Percentiles rank a stretch among this genome's conserved stretches.
phyloP scores from a whole-genome alignment of 352 stramenopile species.

The Phytopythium chamaehyphon region DNA sequence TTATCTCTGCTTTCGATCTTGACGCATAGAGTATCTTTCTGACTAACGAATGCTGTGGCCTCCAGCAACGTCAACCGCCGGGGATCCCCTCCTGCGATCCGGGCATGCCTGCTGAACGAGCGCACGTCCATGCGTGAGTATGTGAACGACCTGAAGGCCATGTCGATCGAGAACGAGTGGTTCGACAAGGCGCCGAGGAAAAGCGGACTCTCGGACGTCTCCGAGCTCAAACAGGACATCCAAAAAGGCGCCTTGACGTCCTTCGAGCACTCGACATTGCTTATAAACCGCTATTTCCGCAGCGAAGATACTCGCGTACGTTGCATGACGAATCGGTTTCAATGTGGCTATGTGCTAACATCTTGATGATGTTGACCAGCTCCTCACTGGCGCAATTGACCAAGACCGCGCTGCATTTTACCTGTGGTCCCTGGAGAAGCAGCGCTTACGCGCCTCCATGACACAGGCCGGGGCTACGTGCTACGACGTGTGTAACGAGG shows the following conservation, averaged over 20 bases:
- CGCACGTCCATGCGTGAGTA: conserved; percentile 86
- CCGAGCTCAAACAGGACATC: conserved; percentile 53
- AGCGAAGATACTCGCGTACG: conserved; percentile 59
- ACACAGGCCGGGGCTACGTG: conserved; percentile 62
- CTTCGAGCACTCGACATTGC: conserved; percentile 66
- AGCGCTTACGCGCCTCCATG: conserved; percentile 59
- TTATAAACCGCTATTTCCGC: conserved; percentile 61
- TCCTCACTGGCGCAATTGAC: conserved; percentile 72
- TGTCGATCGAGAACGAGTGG: conserved; percentile 70
- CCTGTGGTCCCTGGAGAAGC: conserved; percentile 79
- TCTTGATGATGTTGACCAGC: conserved; percentile 30
- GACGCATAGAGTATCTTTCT: background rate
- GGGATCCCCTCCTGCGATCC: conserved; percentile 78
- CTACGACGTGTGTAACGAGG: conserved; percentile 80
- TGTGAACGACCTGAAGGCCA: conserved; percentile 74
- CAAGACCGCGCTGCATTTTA: conserved; percentile 79
- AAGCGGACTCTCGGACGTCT: conserved; percentile 42
- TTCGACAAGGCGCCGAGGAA: conserved; percentile 40
- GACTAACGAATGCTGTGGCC: conserved; percentile 6
- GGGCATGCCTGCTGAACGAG: conserved; percentile 77
- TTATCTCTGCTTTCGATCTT: conserved; percentile 6
- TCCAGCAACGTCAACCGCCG: conserved; percentile 83
- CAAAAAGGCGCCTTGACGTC: conserved; percentile 37
- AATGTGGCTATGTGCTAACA: too few relatives aligned
- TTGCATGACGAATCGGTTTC: too few relatives aligned